Percentiles rank a stretch among this genome's conserved stretches.
phyloP scores from a whole-genome alignment of 2,329 filamentous ascomycete genomes.

The Pseudogymnoascus sp. region DNA sequence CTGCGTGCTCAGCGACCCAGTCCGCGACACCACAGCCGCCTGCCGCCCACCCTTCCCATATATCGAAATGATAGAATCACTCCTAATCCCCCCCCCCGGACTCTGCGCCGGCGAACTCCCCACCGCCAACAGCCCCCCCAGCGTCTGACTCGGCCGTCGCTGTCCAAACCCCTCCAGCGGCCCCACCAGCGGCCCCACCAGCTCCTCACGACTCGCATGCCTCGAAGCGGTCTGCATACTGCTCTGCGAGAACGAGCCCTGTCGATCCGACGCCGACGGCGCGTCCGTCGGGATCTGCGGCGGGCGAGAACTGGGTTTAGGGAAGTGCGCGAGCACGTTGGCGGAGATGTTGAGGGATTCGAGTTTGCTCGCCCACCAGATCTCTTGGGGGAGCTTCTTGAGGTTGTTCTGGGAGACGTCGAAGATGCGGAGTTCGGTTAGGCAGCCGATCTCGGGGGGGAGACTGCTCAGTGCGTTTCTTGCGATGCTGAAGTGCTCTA shows the following conservation, averaged over 20 bases:
- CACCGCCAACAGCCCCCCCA: constrained; percentile 65
- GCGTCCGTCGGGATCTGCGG: constrained; percentile 51
- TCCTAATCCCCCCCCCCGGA: constrained; percentile 48
- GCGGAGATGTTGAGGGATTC: constrained; percentile 93
- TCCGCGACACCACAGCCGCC: constrained; percentile 70
- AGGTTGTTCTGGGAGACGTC: constrained; percentile 94
- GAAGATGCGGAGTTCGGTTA: constrained; percentile 74
- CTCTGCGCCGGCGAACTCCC: constrained; percentile 59
- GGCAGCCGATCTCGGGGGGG: constrained; percentile 78
- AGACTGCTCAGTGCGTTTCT: constrained; percentile 81
- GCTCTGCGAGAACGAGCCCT: constrained; percentile 12
- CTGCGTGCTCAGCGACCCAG: constrained; percentile 39
- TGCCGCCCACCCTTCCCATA: constrained; percentile 75
- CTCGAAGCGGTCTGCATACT: constrained; percentile 34
- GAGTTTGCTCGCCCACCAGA: constrained; percentile 91
- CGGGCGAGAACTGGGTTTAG: constrained; percentile 69
- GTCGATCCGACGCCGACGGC: constrained; percentile 13
- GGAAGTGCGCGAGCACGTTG: constrained; percentile 84
- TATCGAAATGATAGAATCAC: constrained; percentile 76
- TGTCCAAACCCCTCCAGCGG: constrained; percentile 52
- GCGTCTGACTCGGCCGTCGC: constrained; percentile 77
- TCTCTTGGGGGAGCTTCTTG: constrained; percentile 74
- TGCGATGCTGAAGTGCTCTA: constrained; percentile 90
- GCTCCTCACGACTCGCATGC: constrained; percentile 68
- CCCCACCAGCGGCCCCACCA: constrained; percentile 54